These are phyloP conservation scores for Saccharomycopsis babjevae DNA, from an alignment of 805 yeast genomes.

Conservation along the genomic window DNA sequence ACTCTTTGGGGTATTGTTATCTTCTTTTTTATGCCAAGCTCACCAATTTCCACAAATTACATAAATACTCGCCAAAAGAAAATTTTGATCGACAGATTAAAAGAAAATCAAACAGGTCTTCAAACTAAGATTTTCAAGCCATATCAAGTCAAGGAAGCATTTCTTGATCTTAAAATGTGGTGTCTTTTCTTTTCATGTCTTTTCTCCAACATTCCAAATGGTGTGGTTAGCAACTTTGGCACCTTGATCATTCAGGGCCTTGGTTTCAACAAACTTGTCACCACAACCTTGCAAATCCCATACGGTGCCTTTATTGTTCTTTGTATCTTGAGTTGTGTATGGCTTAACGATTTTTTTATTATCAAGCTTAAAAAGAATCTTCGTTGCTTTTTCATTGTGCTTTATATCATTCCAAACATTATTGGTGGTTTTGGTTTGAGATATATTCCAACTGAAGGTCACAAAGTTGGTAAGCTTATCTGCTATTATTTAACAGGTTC, in stretches of 20 bases:
- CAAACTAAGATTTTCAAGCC: slow-evolving; percentile 30
- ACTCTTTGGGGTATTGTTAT: slow-evolving; percentile 13
- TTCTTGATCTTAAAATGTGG: slow-evolving; percentile 32
- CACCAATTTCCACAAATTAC: slow-evolving; percentile 8
- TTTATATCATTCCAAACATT: slow-evolving; percentile 22
- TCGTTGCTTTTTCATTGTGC: slow-evolving; percentile 26
- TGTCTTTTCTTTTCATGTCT: slow-evolving; percentile 23
- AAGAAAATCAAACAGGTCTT: slow-evolving; percentile 34
- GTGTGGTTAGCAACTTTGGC: slow-evolving; percentile 26
- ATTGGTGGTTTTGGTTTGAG: slow-evolving; percentile 35
- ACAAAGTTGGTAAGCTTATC: slow-evolving; percentile 18
- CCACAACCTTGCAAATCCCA: slow-evolving; percentile 38
- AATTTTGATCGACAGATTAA: slow-evolving; percentile 10
- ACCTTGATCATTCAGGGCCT: slow-evolving; percentile 27
- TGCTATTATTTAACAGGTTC: slow-evolving; percentile 25
- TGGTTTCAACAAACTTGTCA: slow-evolving; percentile 30
- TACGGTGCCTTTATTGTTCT: slow-evolving; percentile 29
- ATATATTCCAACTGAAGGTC: slow-evolving; percentile 29
- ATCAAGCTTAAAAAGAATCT: slow-evolving; percentile 33
- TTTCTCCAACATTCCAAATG: slow-evolving; percentile 27
- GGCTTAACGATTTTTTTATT: slow-evolving; percentile 46
- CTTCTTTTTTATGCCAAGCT: slow-evolving; percentile 11
- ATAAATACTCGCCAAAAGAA: slow-evolving; percentile 13
- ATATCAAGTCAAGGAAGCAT: slow-evolving; percentile 35
- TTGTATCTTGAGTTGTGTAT: slow-evolving; percentile 27